Percentiles rank a stretch among this genome's conserved stretches.
Conservation (phyloP, 306 rosid species). For the Malus sylvestris region DNA sequence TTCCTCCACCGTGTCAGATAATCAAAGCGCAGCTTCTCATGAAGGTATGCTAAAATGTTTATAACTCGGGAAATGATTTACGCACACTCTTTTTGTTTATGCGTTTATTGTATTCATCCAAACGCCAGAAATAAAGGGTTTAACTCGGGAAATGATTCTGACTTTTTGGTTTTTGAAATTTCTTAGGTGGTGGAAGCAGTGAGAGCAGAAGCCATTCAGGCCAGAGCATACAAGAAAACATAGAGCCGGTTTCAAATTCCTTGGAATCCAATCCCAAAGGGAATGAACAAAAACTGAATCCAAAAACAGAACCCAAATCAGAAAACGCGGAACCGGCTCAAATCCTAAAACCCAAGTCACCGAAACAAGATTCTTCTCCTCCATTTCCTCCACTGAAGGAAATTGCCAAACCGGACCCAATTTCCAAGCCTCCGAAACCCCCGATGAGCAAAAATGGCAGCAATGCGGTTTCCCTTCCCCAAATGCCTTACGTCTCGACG, state of each 20-base stretch:
- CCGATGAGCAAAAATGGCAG: not conserved
- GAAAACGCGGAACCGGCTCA: constrained; percentile 1
- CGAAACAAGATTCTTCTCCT: not conserved
- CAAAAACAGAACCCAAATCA: constrained; percentile 10
- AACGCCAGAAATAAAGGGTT: too few relatives aligned
- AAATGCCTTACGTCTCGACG: constrained; percentile 70
- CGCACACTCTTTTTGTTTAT: too few relatives aligned
- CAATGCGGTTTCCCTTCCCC: constrained; percentile 11
- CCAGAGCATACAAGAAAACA: constrained; percentile 26
- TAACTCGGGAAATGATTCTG: not conserved
- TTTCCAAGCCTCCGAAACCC: constrained; percentile 36
- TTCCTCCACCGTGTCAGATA: constrained; percentile 45
- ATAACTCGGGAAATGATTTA: too few relatives aligned
- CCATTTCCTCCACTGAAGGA: constrained; percentile 8
- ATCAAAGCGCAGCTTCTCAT: constrained; percentile 33
- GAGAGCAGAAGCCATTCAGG: constrained; percentile 43
- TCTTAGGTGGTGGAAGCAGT: constrained; percentile 46
- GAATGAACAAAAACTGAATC: not conserved
- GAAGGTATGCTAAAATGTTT: constrained; percentile 38
- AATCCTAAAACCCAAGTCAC: not conserved
- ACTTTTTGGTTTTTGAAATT: not conserved
- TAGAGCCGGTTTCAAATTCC: constrained; percentile 16
- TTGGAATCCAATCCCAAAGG: not conserved
- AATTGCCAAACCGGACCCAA: constrained; percentile 5
- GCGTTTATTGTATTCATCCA: too few relatives aligned